Evolutionary conservation across 768 basidiomycete species (phyloP).

Genomic region (Lactarius vividus): DNA sequence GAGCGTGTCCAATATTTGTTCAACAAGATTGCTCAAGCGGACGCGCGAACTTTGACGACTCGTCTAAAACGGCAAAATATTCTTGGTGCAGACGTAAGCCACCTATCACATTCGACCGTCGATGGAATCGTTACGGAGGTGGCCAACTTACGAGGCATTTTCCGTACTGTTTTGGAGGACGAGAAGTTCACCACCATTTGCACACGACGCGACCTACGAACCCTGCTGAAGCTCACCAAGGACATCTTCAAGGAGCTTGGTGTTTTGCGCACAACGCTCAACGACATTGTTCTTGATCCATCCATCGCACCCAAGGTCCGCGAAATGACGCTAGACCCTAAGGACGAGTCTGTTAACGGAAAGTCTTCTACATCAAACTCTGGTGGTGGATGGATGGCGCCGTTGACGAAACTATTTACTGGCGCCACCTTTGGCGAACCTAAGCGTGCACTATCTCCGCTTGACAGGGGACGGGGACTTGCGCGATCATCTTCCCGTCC

Average conservation of each 20-base stretch:
- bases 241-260: constrained; percentile 84
- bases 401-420: constrained; percentile 78
- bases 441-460: constrained; percentile 30
- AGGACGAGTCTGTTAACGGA: constrained; percentile 43
- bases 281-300: constrained; percentile 90
- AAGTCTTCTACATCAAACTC: constrained; percentile 34
- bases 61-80: constrained; percentile 90
- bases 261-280: constrained; percentile 75
- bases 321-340: constrained; percentile 64
- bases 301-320: constrained; percentile 66
- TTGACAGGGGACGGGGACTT: constrained; percentile 29
- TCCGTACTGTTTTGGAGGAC: constrained; percentile 71
- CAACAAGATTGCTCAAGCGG: constrained; percentile 64
- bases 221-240: constrained; percentile 79
- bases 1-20: constrained; percentile 66
- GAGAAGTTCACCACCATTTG: constrained; percentile 61
- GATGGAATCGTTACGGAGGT: constrained; percentile 70
- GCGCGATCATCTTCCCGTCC: constrained; percentile 42
- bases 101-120: constrained; percentile 82
- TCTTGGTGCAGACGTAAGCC: constrained; percentile 77
- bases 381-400: constrained; percentile 73
- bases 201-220: constrained; percentile 77
- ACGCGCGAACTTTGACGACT: constrained; percentile 83
- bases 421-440: constrained; percentile 34
- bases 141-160: constrained; percentile 63